Evolutionary conservation across 768 basidiomycete species (phyloP).

Genomic region (Lentinula aciculospora): DNA sequence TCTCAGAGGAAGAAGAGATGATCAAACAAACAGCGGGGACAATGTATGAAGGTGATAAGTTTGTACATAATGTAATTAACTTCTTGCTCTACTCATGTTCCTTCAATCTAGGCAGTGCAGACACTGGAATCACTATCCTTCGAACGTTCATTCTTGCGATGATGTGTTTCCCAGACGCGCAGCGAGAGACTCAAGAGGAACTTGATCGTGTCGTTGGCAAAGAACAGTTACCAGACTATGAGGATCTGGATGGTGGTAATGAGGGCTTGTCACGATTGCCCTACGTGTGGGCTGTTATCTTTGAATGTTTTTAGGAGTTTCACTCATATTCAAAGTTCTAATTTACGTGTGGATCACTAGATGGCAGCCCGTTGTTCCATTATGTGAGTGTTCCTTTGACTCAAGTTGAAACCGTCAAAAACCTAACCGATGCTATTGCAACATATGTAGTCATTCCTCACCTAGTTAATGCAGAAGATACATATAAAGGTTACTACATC

Average conservation of each 20-base stretch:
- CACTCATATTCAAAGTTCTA: no score
- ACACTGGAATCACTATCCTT: neutral
- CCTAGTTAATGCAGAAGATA: constrained; percentile 24
- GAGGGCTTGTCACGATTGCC: neutral
- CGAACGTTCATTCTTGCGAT: neutral
- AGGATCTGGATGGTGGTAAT: neutral
- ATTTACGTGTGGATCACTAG: no score
- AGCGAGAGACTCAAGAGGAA: neutral
- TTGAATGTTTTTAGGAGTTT: neutral
- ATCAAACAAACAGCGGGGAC: constrained; percentile 3
- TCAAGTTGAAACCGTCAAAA: no score
- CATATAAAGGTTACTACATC: constrained; percentile 24
- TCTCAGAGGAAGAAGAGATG: neutral
- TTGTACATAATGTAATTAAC: no score
- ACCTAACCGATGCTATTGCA: no score
- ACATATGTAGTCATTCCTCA: constrained; percentile 21
- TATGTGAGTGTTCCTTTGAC: no score
- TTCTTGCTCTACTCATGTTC: no score
- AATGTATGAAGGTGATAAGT: constrained; percentile 5
- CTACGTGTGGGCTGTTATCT: neutral
- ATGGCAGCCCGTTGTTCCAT: neutral
- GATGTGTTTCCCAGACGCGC: neutral
- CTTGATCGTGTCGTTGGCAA: neutral
- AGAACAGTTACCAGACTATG: neutral
- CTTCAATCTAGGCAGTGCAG: neutral